Percentiles rank a stretch among this genome's conserved stretches.
phyloP scores from a whole-genome alignment of 345 rosid species.

The Eutrema heterophyllum region DNA sequence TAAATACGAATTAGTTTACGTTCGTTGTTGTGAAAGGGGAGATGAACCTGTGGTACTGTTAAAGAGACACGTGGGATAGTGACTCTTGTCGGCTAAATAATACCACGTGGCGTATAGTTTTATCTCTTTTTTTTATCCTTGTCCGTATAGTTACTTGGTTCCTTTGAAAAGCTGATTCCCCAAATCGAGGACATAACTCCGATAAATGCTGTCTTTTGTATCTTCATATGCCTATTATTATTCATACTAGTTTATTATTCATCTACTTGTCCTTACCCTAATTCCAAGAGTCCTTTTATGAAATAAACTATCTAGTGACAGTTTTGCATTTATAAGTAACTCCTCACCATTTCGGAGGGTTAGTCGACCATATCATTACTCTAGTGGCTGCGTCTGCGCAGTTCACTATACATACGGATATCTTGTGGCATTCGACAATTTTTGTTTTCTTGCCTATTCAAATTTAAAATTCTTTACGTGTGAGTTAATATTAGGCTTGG shows the following conservation, averaged over 20 bases:
- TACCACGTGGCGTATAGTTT: constrained; percentile 10
- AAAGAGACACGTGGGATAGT: constrained; percentile 8
- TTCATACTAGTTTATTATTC: neutral
- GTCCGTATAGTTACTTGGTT: constrained; percentile 17
- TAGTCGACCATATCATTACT: no score
- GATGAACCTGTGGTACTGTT: neutral
- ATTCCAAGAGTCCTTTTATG: neutral
- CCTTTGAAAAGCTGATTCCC: constrained; percentile 19
- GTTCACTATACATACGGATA: neutral
- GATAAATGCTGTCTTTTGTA: constrained; percentile 9
- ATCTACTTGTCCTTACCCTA: constrained; percentile 11
- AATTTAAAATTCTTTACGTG: neutral
- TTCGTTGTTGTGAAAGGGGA: neutral
- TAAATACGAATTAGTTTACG: neutral
- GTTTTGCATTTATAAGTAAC: no score
- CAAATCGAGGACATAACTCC: constrained; percentile 25
- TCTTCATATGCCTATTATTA: neutral
- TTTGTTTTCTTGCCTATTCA: neutral
- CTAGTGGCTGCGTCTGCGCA: no score
- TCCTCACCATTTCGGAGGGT: no score
- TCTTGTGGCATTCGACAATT: neutral
- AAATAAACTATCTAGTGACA: neutral
- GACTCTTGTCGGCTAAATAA: constrained; percentile 24
- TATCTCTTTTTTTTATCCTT: neutral
- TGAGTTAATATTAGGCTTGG: neutral